A percentile compares a stretch with the other conserved stretches of the same genome.
phyloP scores from a whole-genome alignment of 192 early-diverging fungal genomes.

The Coemansia sp. region DNA sequence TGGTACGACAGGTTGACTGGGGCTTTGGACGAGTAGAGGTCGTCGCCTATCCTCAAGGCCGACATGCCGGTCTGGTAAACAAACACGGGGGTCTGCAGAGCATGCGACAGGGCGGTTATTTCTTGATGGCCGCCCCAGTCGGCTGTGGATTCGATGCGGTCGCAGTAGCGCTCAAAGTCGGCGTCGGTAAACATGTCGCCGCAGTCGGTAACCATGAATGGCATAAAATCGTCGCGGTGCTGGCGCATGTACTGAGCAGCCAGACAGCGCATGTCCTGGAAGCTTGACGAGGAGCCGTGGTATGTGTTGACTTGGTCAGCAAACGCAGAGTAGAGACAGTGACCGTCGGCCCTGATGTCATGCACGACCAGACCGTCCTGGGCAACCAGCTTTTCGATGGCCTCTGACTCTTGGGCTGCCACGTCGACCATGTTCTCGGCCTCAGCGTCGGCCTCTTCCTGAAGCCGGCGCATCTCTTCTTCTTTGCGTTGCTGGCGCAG shows the following conservation, averaged over 20 bases:
- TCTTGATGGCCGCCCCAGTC: constrained; percentile 95
- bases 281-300: constrained; percentile 56
- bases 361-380: constrained; percentile 63
- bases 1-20: constrained; percentile 84
- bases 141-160: constrained; percentile 75
- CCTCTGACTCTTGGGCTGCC: constrained; percentile 68
- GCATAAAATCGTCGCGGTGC: constrained; percentile 85
- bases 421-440: constrained; percentile 73
- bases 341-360: constrained; percentile 84
- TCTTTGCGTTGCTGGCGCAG: constrained; percentile 64
- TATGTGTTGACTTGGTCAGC: constrained; percentile 72
- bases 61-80: constrained; percentile 84
- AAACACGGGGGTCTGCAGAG: constrained; percentile 74
- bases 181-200: constrained; percentile 72
- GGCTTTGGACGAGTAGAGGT: constrained; percentile 57
- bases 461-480: constrained; percentile 68
- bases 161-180: constrained; percentile 76
- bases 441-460: constrained; percentile 74
- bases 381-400: constrained; percentile 61
- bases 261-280: constrained; percentile 66
- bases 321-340: constrained; percentile 92
- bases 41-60: constrained; percentile 77
- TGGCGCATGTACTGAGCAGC: constrained; percentile 80
- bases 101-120: constrained; percentile 76
- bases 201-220: constrained; percentile 78